Evolutionary conservation across 352 stramenopile species (phyloP).

Genomic region (Phytophthora palmivora): DNA sequence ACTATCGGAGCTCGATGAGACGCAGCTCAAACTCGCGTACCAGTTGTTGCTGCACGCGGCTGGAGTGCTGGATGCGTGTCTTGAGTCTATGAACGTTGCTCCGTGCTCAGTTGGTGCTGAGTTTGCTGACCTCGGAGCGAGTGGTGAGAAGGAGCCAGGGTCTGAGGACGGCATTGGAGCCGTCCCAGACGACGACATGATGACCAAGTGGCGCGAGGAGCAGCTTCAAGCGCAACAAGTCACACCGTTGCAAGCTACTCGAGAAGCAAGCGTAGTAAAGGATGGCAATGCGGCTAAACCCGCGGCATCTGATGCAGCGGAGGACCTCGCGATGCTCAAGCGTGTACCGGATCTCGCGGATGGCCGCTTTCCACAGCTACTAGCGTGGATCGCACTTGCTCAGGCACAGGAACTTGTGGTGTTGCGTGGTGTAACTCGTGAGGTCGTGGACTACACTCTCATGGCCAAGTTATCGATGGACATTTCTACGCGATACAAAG

Average conservation of each 20-base stretch:
- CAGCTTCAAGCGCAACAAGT: constrained; percentile 36
- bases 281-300: not conserved
- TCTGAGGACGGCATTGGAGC: not conserved
- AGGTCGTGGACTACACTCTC: constrained; percentile 68
- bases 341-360: constrained; percentile 62
- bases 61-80: constrained; percentile 59
- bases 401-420: constrained; percentile 77
- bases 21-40: constrained; percentile 75
- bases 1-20: constrained; percentile 58
- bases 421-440: constrained; percentile 61
- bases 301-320: constrained; percentile 2
- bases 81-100: constrained; percentile 46
- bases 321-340: constrained; percentile 50
- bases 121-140: constrained; percentile 39
- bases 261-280: constrained; percentile 1
- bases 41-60: constrained; percentile 67
- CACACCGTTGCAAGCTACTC: constrained; percentile 2
- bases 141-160: constrained; percentile 5
- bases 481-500: constrained; percentile 57
- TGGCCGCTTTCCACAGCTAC: constrained; percentile 52
- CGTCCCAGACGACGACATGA: constrained; percentile 42
- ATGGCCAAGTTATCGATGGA: constrained; percentile 75
- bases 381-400: constrained; percentile 66
- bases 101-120: constrained; percentile 42
- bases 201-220: constrained; percentile 69